Evolutionary conservation across 2,329 filamentous ascomycete genomes (phyloP), one percentile per base, ranked within the genome.

Genomic region (Setomelanomma holmii): DNA sequence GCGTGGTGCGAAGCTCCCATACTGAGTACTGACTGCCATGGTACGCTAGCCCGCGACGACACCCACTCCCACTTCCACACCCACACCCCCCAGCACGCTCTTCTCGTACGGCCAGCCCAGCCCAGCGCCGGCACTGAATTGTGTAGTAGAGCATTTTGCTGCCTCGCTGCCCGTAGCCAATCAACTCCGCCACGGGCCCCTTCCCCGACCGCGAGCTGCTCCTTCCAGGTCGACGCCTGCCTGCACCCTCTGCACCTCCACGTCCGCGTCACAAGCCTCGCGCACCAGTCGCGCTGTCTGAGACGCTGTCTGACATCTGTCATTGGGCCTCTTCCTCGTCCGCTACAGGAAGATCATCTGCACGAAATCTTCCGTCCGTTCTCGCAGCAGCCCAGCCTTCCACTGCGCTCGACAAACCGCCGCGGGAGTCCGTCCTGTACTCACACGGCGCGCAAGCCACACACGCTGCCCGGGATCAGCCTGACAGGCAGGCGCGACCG

Each of bases 331-430:
- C 60, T 49, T 55, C 49, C 58, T 47, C 55, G 40, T 54, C 50
- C 58, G 52, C 27, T 55, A 50, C 60, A 62, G 61, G 67, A 71
- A 77, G 76, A 81, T 81, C 79, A 81, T 81, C 79, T 81, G 79
- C 79, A 81, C 76, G 75, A 72, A 76, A 80, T 79, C 76, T 74
- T 78, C 77, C 78, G 70, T 62, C 56, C 68, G 66, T 60, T 47
- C 56, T 62, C 53, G 64, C 65, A 66, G 59, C 54, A 33, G 49
- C 50, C 49, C 42, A 54, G 56, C 54, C 47, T 55, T 36, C 47
- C 35, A 45, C 56, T 39, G 53, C 51, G 40, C 57, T 17, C 45
- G 10, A 27, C 38, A 10, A 43, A n/a, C 55, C 44, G 33, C 50
- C 45, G 20, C 53, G 42, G 46, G 43, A 51, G 58, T 55, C 49